Evolutionary conservation across 202 grass and related monocot species (phyloP), one percentile per base, ranked within the genome.

Genomic region (Musa balbisiana): DNA sequence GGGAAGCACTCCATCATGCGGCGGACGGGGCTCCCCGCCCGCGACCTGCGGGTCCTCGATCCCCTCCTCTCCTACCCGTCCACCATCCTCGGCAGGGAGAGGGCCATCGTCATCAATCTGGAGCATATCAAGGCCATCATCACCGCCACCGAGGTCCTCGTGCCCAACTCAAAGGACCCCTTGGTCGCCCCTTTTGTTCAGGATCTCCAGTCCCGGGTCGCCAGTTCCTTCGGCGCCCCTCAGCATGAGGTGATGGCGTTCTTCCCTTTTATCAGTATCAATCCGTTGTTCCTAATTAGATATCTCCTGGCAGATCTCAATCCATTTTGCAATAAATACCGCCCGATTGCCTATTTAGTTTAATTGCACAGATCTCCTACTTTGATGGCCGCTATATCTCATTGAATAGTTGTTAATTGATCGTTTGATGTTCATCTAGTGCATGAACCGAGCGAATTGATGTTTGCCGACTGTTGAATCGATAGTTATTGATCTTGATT

Each of bases 71-170:
- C 88, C 14, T 91, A 91, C 85, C 90, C 88, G 12, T 97, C 93
- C 67, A 91, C 90, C 27, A 92, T 97, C 75, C 82, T 97, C 13
- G 90, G 84, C 49, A 87, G 93, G 80, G 90, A 97, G 9, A 82
- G 88, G 72, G 90, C 93, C 69, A 76, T 97, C 78, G 88, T 97
- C 71, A 55, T 97, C 13, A 97, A 89, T 80, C 89, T 93, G 76
- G 90, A 97, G 81, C 83, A 85, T 85, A 88, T 98, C 84, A 89
- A 87, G 87, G 88, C 80, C 83, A 87, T 94, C 60, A 80, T 98
- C 72, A 98, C 91, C 62, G 94, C 91, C 77, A 24, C 76, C 70
- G 87, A 94, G 85, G 91, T 91, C 67, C 84, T 98, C 50, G 84
- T 93, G 74, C 83, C 85, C 21, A 83, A 91, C 80, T 85, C 85